Percentiles rank a stretch among this genome's conserved stretches.
Conservation (phyloP, 2,329 filamentous ascomycete genomes). For the Cytospora paraplurivora region DNA sequence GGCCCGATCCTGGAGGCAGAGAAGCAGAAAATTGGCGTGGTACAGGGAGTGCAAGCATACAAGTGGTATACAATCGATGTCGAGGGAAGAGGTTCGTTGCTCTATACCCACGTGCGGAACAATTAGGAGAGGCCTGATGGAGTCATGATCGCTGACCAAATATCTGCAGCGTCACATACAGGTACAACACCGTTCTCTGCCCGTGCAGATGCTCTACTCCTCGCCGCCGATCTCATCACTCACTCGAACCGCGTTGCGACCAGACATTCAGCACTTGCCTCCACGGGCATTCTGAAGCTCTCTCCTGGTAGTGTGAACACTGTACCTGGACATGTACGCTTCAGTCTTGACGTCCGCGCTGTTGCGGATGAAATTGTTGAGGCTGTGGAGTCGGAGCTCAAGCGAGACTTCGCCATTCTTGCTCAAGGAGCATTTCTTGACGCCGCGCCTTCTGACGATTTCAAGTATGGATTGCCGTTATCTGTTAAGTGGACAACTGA, state of each 20-base stretch:
- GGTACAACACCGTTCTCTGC: constrained; percentile 64
- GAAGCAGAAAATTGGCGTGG: constrained; percentile 66
- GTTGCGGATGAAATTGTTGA: constrained; percentile 58
- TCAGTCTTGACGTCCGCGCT: constrained; percentile 69
- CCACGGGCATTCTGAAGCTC: constrained; percentile 67
- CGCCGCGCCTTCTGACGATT: constrained; percentile 33
- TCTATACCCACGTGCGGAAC: neutral
- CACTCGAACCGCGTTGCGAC: constrained; percentile 65
- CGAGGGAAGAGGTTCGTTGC: constrained; percentile 51
- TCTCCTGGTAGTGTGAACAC: constrained; percentile 74
- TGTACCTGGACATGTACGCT: constrained; percentile 67
- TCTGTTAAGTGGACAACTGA: constrained; percentile 61
- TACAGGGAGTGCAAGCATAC: constrained; percentile 74
- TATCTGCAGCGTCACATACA: constrained; percentile 63
- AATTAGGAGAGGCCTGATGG: neutral
- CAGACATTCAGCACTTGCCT: constrained; percentile 62
- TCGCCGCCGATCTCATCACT: constrained; percentile 68
- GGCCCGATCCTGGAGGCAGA: constrained; percentile 71
- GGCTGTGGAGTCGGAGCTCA: constrained; percentile 58
- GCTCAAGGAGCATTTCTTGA: constrained; percentile 58
- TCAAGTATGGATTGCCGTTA: constrained; percentile 44
- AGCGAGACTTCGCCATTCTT: constrained; percentile 60
- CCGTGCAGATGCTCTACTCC: constrained; percentile 68
- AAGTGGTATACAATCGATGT: constrained; percentile 72
- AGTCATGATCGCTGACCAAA: neutral